These are phyloP conservation scores for Aspergillus pseudoterreus DNA, from an alignment of 2,329 filamentous ascomycete genomes.

Conservation along the genomic window DNA sequence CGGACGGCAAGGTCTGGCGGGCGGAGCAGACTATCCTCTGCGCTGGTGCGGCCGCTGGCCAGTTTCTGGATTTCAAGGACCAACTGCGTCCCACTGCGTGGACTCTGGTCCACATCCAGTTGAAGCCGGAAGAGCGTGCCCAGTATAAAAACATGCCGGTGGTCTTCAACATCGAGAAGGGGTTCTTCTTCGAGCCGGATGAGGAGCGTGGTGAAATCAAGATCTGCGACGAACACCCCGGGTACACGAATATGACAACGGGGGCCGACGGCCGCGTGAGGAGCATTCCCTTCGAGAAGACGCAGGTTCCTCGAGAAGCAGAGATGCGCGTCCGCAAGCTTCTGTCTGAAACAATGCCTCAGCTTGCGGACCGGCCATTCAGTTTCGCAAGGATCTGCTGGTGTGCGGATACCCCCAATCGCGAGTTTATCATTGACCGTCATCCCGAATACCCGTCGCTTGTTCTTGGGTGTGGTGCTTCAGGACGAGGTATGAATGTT, in stretches of 20 bases:
- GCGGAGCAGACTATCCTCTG: constrained; percentile 41
- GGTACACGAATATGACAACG: constrained; percentile 48
- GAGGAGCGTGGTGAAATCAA: constrained; percentile 37
- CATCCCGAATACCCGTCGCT: constrained; percentile 45
- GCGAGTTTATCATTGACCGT: constrained; percentile 50
- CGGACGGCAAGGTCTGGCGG: constrained; percentile 33
- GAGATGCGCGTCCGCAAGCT: constrained; percentile 47
- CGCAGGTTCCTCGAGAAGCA: constrained; percentile 44
- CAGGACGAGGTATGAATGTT: constrained; percentile 30
- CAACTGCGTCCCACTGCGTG: constrained; percentile 46
- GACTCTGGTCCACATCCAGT: constrained; percentile 46
- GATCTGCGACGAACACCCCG: constrained; percentile 52
- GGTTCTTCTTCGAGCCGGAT: constrained; percentile 49
- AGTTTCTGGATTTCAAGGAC: constrained; percentile 43
- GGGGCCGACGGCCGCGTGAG: constrained; percentile 21
- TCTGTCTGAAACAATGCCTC: constrained; percentile 51
- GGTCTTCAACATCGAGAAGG: constrained; percentile 45
- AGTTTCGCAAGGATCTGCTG: constrained; percentile 54
- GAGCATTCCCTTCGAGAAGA: constrained; percentile 42
- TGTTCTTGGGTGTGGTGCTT: constrained; percentile 49
- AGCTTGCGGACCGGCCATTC: constrained; percentile 49
- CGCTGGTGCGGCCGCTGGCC: constrained; percentile 41
- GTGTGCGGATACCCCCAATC: constrained; percentile 55
- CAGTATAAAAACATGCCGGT: constrained; percentile 43
- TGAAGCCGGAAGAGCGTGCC: constrained; percentile 39